Evolutionary conservation across 192 early-diverging fungal species (phyloP).

Genomic region (Coemansia sp.): DNA sequence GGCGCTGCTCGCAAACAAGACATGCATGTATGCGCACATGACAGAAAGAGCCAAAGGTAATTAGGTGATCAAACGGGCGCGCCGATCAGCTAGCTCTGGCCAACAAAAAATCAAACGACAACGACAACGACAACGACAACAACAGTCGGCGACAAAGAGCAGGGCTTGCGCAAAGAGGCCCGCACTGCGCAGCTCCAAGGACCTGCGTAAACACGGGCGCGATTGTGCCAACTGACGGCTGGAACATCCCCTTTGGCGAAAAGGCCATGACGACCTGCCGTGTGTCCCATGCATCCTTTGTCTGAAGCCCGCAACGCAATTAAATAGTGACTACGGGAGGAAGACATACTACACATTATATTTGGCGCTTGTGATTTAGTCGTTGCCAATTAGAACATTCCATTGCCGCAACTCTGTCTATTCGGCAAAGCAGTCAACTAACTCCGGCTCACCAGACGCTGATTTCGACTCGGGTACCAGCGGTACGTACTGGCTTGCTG

Average conservation of each 20-base stretch:
- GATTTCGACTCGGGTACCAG: not conserved
- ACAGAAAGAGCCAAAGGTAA: not conserved
- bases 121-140: too few relatives aligned
- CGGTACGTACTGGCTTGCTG: not conserved
- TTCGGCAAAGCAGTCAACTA: not conserved
- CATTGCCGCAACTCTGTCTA: not conserved
- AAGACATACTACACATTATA: not conserved
- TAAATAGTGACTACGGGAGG: not conserved
- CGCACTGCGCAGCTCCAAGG: not conserved
- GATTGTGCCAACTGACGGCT: too few relatives aligned
- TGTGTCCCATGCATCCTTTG: not conserved
- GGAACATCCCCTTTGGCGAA: too few relatives aligned
- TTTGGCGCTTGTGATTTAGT: not conserved
- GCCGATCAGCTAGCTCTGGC: not conserved
- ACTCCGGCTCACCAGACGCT: not conserved
- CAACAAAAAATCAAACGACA: too few relatives aligned
- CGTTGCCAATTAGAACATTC: not conserved
- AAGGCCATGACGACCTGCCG: not conserved
- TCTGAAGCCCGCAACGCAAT: not conserved
- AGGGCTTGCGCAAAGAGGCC: not conserved
- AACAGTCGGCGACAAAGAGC: too few relatives aligned
- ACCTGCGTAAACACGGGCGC: not conserved
- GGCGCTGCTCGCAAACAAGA: too few relatives aligned
- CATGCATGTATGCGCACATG: constrained; percentile 3
- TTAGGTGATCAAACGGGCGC: not conserved